Conservation (phyloP, 1,284 basidiomycete genomes). For the Irpex sp. region DNA sequence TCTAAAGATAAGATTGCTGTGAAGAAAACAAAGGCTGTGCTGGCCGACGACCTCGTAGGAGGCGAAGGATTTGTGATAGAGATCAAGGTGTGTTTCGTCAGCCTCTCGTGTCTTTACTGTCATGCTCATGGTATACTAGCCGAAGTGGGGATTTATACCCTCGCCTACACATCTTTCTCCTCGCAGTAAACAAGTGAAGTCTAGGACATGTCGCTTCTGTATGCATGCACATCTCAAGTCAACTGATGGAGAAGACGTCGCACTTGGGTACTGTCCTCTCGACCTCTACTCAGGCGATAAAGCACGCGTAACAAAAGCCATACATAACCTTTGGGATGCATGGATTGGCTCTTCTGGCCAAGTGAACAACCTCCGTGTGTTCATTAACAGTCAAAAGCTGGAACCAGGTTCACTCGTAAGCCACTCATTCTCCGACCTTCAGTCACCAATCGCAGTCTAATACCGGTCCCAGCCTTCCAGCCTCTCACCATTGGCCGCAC, state of each 20-base stretch:
- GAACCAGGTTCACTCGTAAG: constrained; percentile 56
- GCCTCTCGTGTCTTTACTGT: neutral
- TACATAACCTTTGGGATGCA: constrained; percentile 67
- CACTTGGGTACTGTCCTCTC: constrained; percentile 76
- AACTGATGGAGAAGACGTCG: constrained; percentile 34
- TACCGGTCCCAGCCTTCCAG: constrained; percentile 2
- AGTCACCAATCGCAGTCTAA: neutral
- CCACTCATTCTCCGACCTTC: constrained; percentile 2
- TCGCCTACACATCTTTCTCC: constrained; percentile 52
- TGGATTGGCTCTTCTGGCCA: constrained; percentile 65
- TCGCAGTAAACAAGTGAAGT: constrained; percentile 58
- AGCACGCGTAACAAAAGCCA: constrained; percentile 53
- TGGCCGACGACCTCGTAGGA: constrained; percentile 76
- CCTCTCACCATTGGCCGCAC: constrained; percentile 5
- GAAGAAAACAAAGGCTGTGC: constrained; percentile 48
- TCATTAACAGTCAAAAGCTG: constrained; percentile 60
- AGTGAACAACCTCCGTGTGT: constrained; percentile 81
- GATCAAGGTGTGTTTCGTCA: constrained; percentile 66
- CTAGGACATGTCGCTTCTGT: constrained; percentile 78
- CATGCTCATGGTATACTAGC: constrained; percentile 43
- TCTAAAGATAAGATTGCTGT: constrained; percentile 56
- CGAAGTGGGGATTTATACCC: constrained; percentile 93
- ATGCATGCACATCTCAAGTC: constrained; percentile 72
- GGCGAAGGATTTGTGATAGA: constrained; percentile 67
- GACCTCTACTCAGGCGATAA: constrained; percentile 79